Evolutionary conservation across 1,284 basidiomycete genomes (phyloP).

Genomic region (Naganishia sp.): DNA sequence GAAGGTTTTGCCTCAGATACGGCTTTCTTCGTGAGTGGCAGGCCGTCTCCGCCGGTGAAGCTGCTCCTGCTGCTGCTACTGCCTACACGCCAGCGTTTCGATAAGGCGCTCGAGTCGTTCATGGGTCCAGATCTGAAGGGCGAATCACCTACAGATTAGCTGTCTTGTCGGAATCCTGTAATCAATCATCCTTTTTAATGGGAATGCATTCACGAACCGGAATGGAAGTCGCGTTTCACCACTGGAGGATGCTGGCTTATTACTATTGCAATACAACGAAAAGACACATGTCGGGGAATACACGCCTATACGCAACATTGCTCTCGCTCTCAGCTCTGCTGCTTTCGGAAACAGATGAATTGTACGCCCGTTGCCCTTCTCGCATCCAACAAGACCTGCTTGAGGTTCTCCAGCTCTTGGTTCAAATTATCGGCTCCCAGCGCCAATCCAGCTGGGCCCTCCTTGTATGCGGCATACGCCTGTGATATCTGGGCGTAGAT

Average conservation of each 20-base stretch:
- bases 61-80: too few relatives aligned
- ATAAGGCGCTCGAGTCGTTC: too few relatives aligned
- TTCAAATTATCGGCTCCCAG: constrained; percentile 61
- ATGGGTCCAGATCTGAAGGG: too few relatives aligned
- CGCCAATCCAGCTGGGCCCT: constrained; percentile 4
- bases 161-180: too few relatives aligned
- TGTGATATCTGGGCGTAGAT: constrained; percentile 93
- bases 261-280: background rate
- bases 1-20: too few relatives aligned
- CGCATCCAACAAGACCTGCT: constrained; percentile 82
- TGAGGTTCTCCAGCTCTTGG: constrained; percentile 84
- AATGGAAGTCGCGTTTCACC: too few relatives aligned
- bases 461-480: constrained; percentile 69
- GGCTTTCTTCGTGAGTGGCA: too few relatives aligned
- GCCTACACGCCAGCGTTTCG: too few relatives aligned
- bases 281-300: background rate
- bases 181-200: too few relatives aligned
- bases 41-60: too few relatives aligned
- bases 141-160: too few relatives aligned
- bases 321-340: background rate
- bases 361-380: constrained; percentile 89
- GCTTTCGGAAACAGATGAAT: constrained; percentile 69
- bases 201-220: too few relatives aligned
- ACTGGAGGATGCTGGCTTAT: background rate
- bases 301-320: background rate